Base-by-base conservation (phyloP, 345 rosid genomes). In the Crucihimalaya himalaica region DNA sequence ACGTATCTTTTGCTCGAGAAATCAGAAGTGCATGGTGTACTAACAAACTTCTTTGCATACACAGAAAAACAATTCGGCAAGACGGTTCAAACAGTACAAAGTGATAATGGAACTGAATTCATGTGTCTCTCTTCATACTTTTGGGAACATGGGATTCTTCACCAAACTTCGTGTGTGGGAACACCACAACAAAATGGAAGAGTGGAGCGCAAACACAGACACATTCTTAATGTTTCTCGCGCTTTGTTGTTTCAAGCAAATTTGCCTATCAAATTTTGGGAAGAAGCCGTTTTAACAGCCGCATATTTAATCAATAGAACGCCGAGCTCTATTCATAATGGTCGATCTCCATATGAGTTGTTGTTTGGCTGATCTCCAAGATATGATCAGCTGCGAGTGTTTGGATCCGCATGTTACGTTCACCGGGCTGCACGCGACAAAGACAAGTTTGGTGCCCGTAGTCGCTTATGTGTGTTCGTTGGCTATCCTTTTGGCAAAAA, bases 281-380 rank as follows among this genome's bases (percentile, higher is more conserved):
- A 13, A 0, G 54, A 50, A 4, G 54, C 54, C 0, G 15, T 50
- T 0, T 1, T 20, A 0, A 50, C 28, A 0, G 12, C 54, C 0
- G 54, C 54, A 0, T 50, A 50, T 0, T 21, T 50, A 1, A 50
- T 50, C 0, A 48, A 48, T 20, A 1, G 14, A 0, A 48, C 15
- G 0, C 53, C 27, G 0, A 4, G 27, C 0, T 20, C 54, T 1
- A 4, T 50, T 4, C 54, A 50, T 4, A 4, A 11, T 1, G 7
- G 7, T 0, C 13, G 25, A 0, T 20, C 54, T 0, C 54, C 54
- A 0, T 50, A 20, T 5, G 54, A 50, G 1, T 0, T 50, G 0
- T 2, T 50, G 0, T 15, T 20, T 11, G 54, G 54, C 0, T 0
- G 3, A 0, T 4, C 4, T 1, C 27, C 53, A 0, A 0, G 5